phyloP scores from a whole-genome alignment of 2,329 filamentous ascomycete genomes.

The Apiospora rasikravindrae region DNA sequence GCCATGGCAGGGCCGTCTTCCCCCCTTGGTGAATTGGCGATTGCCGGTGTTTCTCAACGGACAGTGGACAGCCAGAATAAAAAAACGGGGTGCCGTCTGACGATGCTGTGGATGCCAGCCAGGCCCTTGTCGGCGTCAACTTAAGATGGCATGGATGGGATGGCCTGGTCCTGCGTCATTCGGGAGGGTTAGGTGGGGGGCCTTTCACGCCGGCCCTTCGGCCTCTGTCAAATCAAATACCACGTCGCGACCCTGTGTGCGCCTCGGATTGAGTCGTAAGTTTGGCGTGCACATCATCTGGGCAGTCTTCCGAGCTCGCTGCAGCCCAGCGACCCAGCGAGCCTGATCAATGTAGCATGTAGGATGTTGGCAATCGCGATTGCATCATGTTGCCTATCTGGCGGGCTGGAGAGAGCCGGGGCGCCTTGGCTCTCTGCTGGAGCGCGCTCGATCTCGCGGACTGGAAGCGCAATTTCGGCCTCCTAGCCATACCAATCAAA shows the following conservation, averaged over 20 bases:
- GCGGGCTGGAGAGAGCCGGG: neutral
- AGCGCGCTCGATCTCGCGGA: neutral
- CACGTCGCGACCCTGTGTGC: neutral
- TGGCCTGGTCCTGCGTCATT: constrained; percentile 15
- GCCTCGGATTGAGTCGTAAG: neutral
- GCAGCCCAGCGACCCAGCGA: neutral
- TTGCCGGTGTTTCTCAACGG: neutral
- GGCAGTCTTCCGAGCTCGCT: neutral
- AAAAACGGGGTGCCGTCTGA: constrained; percentile 11
- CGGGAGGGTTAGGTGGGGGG: constrained; percentile 4
- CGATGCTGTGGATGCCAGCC: constrained; percentile 9
- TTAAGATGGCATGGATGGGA: constrained; percentile 11
- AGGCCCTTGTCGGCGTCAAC: constrained; percentile 6
- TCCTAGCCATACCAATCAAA: constrained; percentile 17
- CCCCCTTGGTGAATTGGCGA: neutral
- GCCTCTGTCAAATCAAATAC: constrained; percentile 9
- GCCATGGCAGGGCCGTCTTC: neutral
- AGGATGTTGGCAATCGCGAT: neutral
- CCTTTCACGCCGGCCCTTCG: neutral
- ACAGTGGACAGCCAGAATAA: neutral
- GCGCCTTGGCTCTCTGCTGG: neutral
- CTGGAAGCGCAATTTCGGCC: constrained; percentile 7
- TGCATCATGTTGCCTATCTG: neutral
- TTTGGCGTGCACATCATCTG: neutral
- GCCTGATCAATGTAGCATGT: neutral